Percentiles rank a stretch among this genome's conserved stretches.
Conservation (phyloP, 305 asterid genomes). For the Fraxinus dipetala region DNA sequence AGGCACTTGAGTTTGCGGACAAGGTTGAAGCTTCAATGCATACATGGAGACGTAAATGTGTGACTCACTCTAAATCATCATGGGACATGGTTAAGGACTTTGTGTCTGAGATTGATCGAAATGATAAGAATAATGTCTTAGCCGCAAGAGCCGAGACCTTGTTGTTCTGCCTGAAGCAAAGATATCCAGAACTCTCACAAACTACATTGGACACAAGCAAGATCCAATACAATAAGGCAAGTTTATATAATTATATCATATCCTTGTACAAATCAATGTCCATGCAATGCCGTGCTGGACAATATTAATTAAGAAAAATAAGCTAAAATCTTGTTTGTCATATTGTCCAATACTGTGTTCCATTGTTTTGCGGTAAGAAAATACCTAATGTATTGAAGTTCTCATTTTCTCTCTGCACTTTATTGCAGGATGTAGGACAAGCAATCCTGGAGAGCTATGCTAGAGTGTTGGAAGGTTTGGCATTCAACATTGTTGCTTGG, state of each 20-base stretch:
- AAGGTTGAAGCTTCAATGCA: conserved; percentile 81
- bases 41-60: conserved; percentile 76
- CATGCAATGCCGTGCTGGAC: not conserved
- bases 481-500: conserved; percentile 87
- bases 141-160: conserved; percentile 72
- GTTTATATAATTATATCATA: not conserved
- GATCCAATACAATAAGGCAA: conserved; percentile 78
- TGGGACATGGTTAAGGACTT: conserved; percentile 82
- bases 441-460: conserved; percentile 90
- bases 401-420: not conserved
- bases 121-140: conserved; percentile 60
- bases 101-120: conserved; percentile 66
- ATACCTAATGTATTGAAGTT: not conserved
- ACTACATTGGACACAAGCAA: conserved; percentile 86
- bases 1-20: conserved; percentile 85
- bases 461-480: conserved; percentile 85
- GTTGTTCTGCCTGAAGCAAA: conserved; percentile 73
- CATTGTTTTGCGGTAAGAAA: not conserved
- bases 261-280: not conserved
- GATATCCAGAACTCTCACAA: conserved; percentile 84
- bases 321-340: not conserved
- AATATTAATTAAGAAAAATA: not conserved
- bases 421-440: conserved; percentile 85
- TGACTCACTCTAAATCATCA: conserved; percentile 70
- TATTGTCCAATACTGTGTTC: not conserved